Conservation (phyloP, 2,329 filamentous ascomycete species). For the Talaromyces amestolkiae region DNA sequence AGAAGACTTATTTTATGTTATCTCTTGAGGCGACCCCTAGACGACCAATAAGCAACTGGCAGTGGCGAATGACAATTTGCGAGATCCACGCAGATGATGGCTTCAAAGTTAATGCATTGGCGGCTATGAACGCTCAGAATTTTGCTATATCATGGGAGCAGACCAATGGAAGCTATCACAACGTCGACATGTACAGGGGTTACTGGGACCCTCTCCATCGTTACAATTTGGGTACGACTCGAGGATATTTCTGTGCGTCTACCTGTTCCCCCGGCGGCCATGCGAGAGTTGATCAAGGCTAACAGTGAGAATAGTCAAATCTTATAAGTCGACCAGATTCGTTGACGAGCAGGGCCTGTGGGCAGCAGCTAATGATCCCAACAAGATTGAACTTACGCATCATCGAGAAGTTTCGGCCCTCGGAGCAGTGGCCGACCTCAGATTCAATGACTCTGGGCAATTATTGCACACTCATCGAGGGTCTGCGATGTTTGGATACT, state of each 20-base stretch:
- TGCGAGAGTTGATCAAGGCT: not conserved
- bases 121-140: slow-evolving; percentile 23
- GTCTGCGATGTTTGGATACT: slow-evolving; percentile 36
- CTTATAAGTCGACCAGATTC: not conserved
- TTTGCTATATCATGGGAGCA: slow-evolving; percentile 43
- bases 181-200: slow-evolving; percentile 33
- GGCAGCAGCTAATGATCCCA: not conserved
- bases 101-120: slow-evolving; percentile 33
- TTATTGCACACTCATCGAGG: slow-evolving; percentile 36
- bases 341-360: slow-evolving; percentile 9
- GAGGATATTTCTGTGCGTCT: not conserved
- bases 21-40: slow-evolving; percentile 20
- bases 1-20: slow-evolving; percentile 25
- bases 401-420: not conserved
- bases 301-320: not conserved
- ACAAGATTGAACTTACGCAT: not conserved
- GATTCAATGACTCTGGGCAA: slow-evolving; percentile 40
- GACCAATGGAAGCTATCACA: slow-evolving; percentile 22
- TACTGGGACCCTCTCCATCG: not conserved
- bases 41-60: not conserved
- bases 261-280: not conserved
- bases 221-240: slow-evolving; percentile 11
- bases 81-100: slow-evolving; percentile 17
- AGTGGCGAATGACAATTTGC: not conserved
- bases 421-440: slow-evolving; percentile 29